Base-by-base conservation (phyloP, 495 filamentous ascomycete species). In the Penicillium desertorum region DNA sequence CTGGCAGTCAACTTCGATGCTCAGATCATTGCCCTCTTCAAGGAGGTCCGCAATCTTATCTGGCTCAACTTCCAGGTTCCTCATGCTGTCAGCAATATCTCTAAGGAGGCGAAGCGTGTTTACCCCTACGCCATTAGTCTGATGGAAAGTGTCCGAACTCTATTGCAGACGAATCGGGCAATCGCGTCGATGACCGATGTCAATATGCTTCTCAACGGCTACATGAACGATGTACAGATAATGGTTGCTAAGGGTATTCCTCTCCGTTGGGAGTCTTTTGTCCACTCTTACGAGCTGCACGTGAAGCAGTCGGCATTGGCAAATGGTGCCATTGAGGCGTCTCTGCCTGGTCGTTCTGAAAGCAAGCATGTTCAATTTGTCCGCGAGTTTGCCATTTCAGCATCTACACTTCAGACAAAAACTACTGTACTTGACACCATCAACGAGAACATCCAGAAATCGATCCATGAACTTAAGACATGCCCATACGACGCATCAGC, bases 41-140 rank as follows among this genome's bases (percentile, higher is more conserved):
- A 99, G 67, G 94, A 99, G 75, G 95, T 96, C n/a, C 85, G 94
- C 25, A 98, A 98, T 64, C 80, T 99, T 29, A 82, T 91, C 25
- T 98, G 93, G 92, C 84, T 94, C 45, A 91, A 89, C 64, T 98
- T 88, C 70, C 85, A 88, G 51, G 89, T 99, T 27, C 94, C 95
- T 23, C 94, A 98, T 75, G 81, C 87, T 2, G 87, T 99, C 65
- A 96, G 86, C 80, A 98, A 90, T 61, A 88, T 95, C 58, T 95
- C 94, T 3, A 98, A 96, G 72, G 94, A 98, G 66, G 95, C 94
- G 1, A 96, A 95, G 70, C 83, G 93, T 37, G 94, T 98, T 10
- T 99, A 99, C 66, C 94, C 94, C 2, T 98, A 92, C 66, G 94
- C 94, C 19, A 92, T 98, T 55, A 97, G 92, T 65, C 72, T 99